Evolutionary conservation across 768 basidiomycete species (phyloP), one percentile per base, ranked within the genome.

Genomic region (Mrakia blollopis): DNA sequence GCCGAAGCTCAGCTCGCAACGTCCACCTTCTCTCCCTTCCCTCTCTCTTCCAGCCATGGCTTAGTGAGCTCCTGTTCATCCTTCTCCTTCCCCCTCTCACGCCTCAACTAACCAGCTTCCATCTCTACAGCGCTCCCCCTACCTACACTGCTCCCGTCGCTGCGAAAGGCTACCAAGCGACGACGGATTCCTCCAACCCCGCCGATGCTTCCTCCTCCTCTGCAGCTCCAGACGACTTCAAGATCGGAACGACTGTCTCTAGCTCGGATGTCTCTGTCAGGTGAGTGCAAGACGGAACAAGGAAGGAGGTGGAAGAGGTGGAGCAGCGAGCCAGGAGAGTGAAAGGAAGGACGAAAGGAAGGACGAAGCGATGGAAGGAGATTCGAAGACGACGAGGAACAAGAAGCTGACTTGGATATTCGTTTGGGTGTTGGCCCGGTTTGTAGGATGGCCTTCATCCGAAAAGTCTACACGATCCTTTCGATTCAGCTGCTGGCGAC

Each of bases 391-490:
- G 44, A 44, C 1, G 44, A 44, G 44, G 1, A 11, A 44, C 44
- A 11, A 13, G 23, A 23, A 28, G 47, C 28, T 44, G 21, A 35
- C 21, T 61, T 14, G 39, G 32, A 60, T 60, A 18, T 72, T 57
- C 11, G 13, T 18, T 18, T 41, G 25, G n/a, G 16, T 30, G 35
- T 39, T 6, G n/a, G n/a, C 21, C n/a, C 67, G 28, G 35, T 70
- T 25, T 61, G n/a, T 41, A 73, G 77, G 14, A 61, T 71, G 57
- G 77, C 73, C 23, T 78, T 78, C 77, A 78, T 78, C 30, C 67
- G 73, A 21, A 70, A 71, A 23, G 77, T 78, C 37, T 78, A 78
- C 73, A 23, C 77, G 57, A 78, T 78, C 73, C 54, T 78, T 21
- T 16, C 39, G 2, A 28, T 70, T 25, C 77, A 78, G 68, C 57